Conservation (phyloP, 352 stramenopile genomes). For the Phytophthora niederhauseri region DNA sequence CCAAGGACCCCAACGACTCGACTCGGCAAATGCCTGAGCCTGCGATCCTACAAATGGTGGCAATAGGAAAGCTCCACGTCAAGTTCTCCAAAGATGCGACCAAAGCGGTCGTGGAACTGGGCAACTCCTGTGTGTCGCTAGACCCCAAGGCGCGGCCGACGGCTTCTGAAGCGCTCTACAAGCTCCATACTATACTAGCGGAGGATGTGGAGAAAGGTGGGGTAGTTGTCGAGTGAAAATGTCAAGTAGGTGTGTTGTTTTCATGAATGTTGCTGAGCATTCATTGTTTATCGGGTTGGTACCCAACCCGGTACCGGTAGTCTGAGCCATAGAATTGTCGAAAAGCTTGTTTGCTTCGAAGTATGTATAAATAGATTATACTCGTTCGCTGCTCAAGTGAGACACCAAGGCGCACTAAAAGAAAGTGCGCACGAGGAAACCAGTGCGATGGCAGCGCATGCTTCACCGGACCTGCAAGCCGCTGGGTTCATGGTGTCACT, state of each 20-base stretch:
- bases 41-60: constrained; percentile 53
- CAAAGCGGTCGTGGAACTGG: constrained; percentile 34
- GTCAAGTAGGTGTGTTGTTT: not conserved
- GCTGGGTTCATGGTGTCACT: too few relatives aligned
- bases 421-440: too few relatives aligned
- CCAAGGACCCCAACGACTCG: constrained; percentile 34
- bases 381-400: too few relatives aligned
- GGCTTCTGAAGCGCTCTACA: constrained; percentile 45
- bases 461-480: too few relatives aligned
- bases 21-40: constrained; percentile 37
- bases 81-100: constrained; percentile 37
- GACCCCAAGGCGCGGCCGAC: constrained; percentile 41
- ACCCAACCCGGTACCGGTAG: too few relatives aligned
- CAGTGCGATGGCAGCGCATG: too few relatives aligned
- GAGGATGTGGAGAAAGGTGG: constrained; percentile 15
- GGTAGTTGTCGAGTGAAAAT: constrained; percentile 1
- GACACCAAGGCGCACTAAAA: too few relatives aligned
- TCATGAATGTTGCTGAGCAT: too few relatives aligned
- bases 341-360: too few relatives aligned
- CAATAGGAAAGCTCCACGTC: constrained; percentile 46
- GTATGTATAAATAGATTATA: too few relatives aligned
- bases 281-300: too few relatives aligned
- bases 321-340: too few relatives aligned
- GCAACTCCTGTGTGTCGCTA: constrained; percentile 41
- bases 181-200: constrained; percentile 39